phyloP scores from a whole-genome alignment of 2,329 filamentous ascomycete genomes.

The Neodidymelliopsis sp. region DNA sequence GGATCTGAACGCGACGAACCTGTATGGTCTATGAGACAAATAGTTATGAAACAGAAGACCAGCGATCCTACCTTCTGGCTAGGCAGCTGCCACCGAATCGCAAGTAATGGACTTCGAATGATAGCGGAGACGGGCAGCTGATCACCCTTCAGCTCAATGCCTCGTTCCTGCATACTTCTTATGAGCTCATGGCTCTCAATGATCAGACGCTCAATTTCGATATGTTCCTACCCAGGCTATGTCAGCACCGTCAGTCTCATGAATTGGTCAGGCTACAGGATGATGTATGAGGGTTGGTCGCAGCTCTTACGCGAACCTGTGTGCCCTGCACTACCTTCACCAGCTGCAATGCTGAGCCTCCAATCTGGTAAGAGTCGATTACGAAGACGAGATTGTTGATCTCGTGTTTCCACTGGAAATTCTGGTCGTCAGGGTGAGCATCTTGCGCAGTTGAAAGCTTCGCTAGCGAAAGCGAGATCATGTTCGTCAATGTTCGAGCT shows the following conservation, averaged over 20 bases:
- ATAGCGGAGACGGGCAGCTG: conserved; percentile 56
- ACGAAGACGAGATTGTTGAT: conserved; percentile 41
- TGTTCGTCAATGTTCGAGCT: conserved; percentile 19
- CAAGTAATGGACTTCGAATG: conserved; percentile 49
- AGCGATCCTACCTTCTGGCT: conserved; percentile 43
- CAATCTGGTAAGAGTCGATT: conserved; percentile 42
- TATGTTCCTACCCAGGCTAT: conserved; percentile 25
- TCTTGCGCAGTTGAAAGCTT: conserved; percentile 47
- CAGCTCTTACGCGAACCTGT: conserved; percentile 52
- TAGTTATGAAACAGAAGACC: no score
- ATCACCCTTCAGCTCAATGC: conserved; percentile 44
- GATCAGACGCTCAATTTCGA: conserved; percentile 37
- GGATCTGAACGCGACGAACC: conserved; percentile 56
- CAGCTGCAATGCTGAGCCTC: conserved; percentile 34
- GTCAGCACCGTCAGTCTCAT: conserved; percentile 9
- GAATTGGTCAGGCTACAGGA: background rate
- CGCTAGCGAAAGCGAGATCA: conserved; percentile 42
- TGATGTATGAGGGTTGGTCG: background rate
- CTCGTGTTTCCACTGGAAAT: conserved; percentile 48
- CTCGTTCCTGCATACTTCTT: conserved; percentile 29
- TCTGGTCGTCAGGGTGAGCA: conserved; percentile 32
- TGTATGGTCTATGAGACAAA: conserved; percentile 29
- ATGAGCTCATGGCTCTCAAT: conserved; percentile 28
- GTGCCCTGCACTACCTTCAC: conserved; percentile 53
- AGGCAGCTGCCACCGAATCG: conserved; percentile 50